These are phyloP conservation scores for Sporothrix humicola DNA, from an alignment of 2,329 filamentous ascomycete genomes.

Conservation along the genomic window DNA sequence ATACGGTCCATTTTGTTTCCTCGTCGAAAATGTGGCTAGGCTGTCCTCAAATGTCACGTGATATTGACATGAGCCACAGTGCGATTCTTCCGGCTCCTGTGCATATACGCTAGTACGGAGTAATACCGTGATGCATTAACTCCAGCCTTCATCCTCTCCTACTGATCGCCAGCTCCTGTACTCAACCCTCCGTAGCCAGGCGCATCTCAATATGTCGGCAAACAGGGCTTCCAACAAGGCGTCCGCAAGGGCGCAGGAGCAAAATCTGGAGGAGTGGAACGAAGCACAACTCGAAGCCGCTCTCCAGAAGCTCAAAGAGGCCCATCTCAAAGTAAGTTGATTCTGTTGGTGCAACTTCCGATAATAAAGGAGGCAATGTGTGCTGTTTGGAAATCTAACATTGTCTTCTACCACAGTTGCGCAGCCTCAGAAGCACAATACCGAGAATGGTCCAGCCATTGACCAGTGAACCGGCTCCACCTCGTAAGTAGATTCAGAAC, in stretches of 20 bases:
- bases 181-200: not conserved
- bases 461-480: slow-evolving; percentile 53
- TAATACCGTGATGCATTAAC: too few relatives aligned
- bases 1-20: slow-evolving; percentile 36
- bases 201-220: not conserved
- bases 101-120: not conserved
- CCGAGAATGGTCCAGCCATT: slow-evolving; percentile 60
- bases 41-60: slow-evolving; percentile 26
- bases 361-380: not conserved
- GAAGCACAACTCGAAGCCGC: slow-evolving; percentile 58
- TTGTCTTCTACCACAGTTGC: slow-evolving; percentile 46
- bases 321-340: slow-evolving; percentile 59
- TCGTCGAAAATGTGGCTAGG: not conserved
- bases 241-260: slow-evolving; percentile 12
- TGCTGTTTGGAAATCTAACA: not conserved
- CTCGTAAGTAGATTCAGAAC: slow-evolving; percentile 51
- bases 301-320: slow-evolving; percentile 57
- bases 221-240: slow-evolving; percentile 30
- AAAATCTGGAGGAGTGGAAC: slow-evolving; percentile 48
- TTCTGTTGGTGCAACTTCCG: too few relatives aligned
- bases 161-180: not conserved
- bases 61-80: slow-evolving; percentile 22
- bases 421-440: slow-evolving; percentile 55
- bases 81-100: not conserved
- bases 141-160: too few relatives aligned